phyloP scores from a whole-genome alignment of 2,329 filamentous ascomycete species.

The Didymella pinodella region DNA sequence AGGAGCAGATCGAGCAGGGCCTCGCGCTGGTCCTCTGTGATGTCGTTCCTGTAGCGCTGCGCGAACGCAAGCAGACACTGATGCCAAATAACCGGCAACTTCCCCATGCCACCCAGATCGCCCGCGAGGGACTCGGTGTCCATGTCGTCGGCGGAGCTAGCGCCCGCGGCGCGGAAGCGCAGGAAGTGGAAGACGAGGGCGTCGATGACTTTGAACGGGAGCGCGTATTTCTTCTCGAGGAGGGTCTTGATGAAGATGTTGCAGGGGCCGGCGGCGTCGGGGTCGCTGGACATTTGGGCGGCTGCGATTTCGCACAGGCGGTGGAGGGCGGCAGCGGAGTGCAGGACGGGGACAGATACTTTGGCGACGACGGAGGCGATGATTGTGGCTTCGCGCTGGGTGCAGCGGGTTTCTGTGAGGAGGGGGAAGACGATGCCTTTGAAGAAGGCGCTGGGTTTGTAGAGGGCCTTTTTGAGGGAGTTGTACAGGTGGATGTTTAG shows the following conservation, averaged over 20 bases:
- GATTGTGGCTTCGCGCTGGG: slow-evolving; percentile 89
- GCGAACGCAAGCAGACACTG: slow-evolving; percentile 92
- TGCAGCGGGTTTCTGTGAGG: slow-evolving; percentile 84
- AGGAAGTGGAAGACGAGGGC: slow-evolving; percentile 96
- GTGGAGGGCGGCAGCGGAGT: slow-evolving; percentile 90
- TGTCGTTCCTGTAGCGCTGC: slow-evolving; percentile 92
- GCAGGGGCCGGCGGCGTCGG: slow-evolving; percentile 87
- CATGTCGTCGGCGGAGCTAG: slow-evolving; percentile 66
- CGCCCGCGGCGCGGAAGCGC: slow-evolving; percentile 78
- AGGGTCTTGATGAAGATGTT: slow-evolving; percentile 95
- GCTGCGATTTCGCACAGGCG: slow-evolving; percentile 93
- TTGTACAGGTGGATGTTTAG: slow-evolving; percentile 96
- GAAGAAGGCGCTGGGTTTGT: slow-evolving; percentile 96
- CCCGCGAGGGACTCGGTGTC: slow-evolving; percentile 46
- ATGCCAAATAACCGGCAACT: slow-evolving; percentile 94
- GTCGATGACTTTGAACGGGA: slow-evolving; percentile 94
- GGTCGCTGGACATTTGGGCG: slow-evolving; percentile 82
- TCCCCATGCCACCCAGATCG: slow-evolving; percentile 60
- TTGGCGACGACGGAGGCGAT: slow-evolving; percentile 84
- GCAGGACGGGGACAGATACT: slow-evolving; percentile 87
- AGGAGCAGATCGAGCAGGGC: slow-evolving; percentile 86
- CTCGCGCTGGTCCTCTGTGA: slow-evolving; percentile 93
- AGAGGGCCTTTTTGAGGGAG: slow-evolving; percentile 87
- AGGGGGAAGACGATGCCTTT: slow-evolving; percentile 95
- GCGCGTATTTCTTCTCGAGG: slow-evolving; percentile 94